These are phyloP conservation scores for Wickerhamiella sergipiensis DNA, from an alignment of 805 yeast species.

Conservation along the genomic window DNA sequence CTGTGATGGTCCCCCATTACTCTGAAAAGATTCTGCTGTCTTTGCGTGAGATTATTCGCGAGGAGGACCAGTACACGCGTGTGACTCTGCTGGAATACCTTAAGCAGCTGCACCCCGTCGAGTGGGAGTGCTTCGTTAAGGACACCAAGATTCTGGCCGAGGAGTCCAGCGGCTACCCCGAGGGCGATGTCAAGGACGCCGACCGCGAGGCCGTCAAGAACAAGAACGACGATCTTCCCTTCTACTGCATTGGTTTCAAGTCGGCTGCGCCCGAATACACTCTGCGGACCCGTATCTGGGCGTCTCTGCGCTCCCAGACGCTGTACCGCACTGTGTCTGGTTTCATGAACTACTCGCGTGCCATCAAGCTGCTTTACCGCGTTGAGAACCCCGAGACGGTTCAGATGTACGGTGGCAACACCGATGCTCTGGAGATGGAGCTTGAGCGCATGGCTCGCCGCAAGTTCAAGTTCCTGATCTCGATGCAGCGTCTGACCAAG, in stretches of 20 bases:
- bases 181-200: conserved; percentile 31
- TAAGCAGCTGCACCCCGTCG: conserved; percentile 90
- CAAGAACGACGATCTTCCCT: conserved; percentile 84
- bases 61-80: conserved; percentile 92
- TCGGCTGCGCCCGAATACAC: conserved; percentile 96
- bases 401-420: conserved; percentile 97
- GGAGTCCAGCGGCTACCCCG: conserved; percentile 72
- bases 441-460: conserved; percentile 70
- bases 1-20: conserved; percentile 93
- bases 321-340: conserved; percentile 95
- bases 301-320: conserved; percentile 93
- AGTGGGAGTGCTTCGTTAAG: conserved; percentile 95
- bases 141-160: conserved; percentile 93
- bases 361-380: conserved; percentile 82
- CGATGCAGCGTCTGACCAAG: conserved; percentile 73
- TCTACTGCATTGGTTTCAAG: conserved; percentile 93
- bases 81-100: conserved; percentile 87
- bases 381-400: conserved; percentile 92
- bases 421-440: conserved; percentile 91
- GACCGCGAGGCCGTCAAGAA: conserved; percentile 64
- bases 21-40: conserved; percentile 86
- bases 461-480: conserved; percentile 66
- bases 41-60: conserved; percentile 90
- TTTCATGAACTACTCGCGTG: conserved; percentile 96
- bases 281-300: conserved; percentile 95